A percentile compares a stretch with the other conserved stretches of the same genome.
Evolutionary conservation across 805 yeast species (phyloP).

Genomic region (Komagataella pastoris): DNA sequence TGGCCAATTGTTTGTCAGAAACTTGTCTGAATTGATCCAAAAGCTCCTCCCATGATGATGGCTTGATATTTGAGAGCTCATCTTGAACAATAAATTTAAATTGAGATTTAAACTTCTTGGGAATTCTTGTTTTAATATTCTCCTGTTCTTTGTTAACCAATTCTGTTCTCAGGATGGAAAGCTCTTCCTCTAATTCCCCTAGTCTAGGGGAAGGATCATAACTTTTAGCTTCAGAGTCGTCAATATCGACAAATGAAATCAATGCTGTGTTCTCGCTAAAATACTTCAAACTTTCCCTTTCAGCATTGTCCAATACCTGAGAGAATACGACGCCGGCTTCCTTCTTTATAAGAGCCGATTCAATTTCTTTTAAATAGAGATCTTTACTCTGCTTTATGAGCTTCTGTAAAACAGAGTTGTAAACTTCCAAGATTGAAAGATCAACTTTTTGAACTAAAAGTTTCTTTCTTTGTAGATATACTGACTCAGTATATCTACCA

Average conservation of each 20-base stretch:
- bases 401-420: conserved; percentile 24
- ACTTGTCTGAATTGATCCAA: conserved; percentile 26
- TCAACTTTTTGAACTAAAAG: conserved; percentile 37
- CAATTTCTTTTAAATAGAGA: conserved; percentile 14
- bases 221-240: conserved; percentile 7
- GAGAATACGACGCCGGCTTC: conserved; percentile 3
- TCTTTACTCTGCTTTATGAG: conserved; percentile 20
- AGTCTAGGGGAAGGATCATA: conserved; percentile 8
- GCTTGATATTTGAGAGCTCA: conserved; percentile 33
- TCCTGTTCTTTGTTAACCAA: conserved; percentile 26
- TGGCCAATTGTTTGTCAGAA: conserved; percentile 16
- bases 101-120: conserved; percentile 30
- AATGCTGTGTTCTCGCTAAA: conserved; percentile 21
- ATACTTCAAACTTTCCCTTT: conserved; percentile 6
- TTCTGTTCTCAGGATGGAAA: conserved; percentile 17
- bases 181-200: conserved; percentile 15
- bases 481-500: conserved; percentile 54
- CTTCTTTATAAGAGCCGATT: neutral
- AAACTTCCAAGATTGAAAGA: conserved; percentile 27
- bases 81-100: conserved; percentile 39
- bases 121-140: conserved; percentile 24
- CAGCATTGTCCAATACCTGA: conserved; percentile 13
- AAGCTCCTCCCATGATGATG: conserved; percentile 49
- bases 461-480: conserved; percentile 50
- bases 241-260: conserved; percentile 18